Evolutionary conservation across 108 stramenopile species (phyloP).

Genomic region (Discostella stelligeroides): DNA sequence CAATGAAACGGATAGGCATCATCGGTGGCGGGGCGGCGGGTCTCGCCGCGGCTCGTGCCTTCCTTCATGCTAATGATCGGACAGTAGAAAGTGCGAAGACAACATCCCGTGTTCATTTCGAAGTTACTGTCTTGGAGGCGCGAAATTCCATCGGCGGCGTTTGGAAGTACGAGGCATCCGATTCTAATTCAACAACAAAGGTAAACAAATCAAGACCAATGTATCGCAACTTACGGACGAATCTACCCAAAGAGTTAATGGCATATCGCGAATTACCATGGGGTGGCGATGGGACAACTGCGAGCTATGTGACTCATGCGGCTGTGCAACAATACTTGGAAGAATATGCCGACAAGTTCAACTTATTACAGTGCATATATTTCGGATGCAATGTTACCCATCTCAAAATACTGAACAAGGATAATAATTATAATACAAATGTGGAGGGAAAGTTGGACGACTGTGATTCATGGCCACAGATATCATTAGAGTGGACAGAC

Average conservation of each 20-base stretch:
- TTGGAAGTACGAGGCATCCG: constrained; percentile 54
- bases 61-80: constrained; percentile 39
- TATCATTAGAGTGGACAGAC: constrained; percentile 31
- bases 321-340: constrained; percentile 70
- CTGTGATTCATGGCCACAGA: constrained; percentile 14
- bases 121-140: constrained; percentile 61
- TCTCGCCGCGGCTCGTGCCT: constrained; percentile 68
- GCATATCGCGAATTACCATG: constrained; percentile 82
- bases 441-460: constrained; percentile 15
- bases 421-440: background rate
- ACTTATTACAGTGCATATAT: constrained; percentile 49
- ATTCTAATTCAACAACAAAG: background rate
- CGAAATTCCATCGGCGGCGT: constrained; percentile 65
- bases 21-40: constrained; percentile 87
- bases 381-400: constrained; percentile 61
- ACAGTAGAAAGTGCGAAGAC: background rate
- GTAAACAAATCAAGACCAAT: constrained; percentile 58
- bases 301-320: constrained; percentile 74
- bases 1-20: constrained; percentile 53
- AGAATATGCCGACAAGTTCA: constrained; percentile 59
- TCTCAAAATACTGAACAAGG: constrained; percentile 41
- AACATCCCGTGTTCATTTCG: constrained; percentile 3
- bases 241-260: constrained; percentile 87
- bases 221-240: constrained; percentile 79
- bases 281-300: constrained; percentile 26